A percentile compares a stretch with the other conserved stretches of the same genome.
These are phyloP conservation scores for Delonix regia DNA, from an alignment of 306 rosid species.

Conservation along the genomic window DNA sequence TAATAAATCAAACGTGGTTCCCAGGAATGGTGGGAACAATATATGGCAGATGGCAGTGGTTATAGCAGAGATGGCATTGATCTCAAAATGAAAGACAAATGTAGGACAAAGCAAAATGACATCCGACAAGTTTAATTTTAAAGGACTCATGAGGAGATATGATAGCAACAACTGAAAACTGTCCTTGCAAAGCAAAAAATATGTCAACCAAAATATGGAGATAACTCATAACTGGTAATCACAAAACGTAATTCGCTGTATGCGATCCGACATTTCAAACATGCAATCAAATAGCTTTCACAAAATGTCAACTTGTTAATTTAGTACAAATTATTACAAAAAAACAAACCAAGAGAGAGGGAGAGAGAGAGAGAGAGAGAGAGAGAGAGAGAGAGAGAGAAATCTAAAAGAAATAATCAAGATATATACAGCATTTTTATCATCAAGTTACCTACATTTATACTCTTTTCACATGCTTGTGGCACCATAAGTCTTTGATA, in stretches of 20 bases:
- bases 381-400: no score
- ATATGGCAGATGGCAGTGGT: neutral
- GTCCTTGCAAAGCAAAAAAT: neutral
- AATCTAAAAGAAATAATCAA: neutral
- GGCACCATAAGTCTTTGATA: neutral
- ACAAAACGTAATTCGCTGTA: neutral
- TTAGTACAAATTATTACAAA: neutral
- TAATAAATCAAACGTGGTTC: neutral
- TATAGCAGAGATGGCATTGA: neutral
- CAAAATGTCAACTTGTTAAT: neutral
- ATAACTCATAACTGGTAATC: neutral
- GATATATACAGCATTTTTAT: neutral
- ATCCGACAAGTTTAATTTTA: neutral
- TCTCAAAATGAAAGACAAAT: neutral
- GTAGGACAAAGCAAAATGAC: neutral
- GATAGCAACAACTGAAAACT: neutral
- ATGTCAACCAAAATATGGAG: slow-evolving; percentile 12
- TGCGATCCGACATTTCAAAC: neutral
- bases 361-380: no score
- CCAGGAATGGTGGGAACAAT: neutral
- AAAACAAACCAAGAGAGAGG: no score
- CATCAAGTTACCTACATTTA: neutral
- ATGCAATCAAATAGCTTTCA: neutral
- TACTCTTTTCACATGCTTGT: neutral
- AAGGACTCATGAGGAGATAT: neutral